Percentiles rank a stretch among this genome's conserved stretches.
phyloP scores from a whole-genome alignment of 305 asterid genomes.

The Fraxinus baroniana region DNA sequence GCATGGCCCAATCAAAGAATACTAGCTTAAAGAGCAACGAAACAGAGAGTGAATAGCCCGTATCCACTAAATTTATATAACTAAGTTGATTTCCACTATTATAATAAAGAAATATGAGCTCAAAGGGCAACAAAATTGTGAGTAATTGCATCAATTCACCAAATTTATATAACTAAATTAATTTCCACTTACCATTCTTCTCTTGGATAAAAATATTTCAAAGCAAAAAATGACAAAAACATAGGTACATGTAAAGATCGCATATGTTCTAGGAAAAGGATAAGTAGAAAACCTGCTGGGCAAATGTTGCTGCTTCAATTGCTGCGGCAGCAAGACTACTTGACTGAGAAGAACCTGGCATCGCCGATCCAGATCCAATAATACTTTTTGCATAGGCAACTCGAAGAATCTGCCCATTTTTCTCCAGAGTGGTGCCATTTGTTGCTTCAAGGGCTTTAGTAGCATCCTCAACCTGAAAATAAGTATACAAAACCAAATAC shows the following conservation, averaged over 20 bases:
- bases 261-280: slow-evolving; percentile 16
- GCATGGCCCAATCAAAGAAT: neutral
- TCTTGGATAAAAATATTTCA: neutral
- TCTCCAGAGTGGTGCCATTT: slow-evolving; percentile 87
- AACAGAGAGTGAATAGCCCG: neutral
- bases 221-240: neutral
- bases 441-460: slow-evolving; percentile 94
- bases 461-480: slow-evolving; percentile 83
- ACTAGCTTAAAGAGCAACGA: neutral
- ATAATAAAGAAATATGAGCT: neutral
- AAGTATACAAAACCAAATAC: slow-evolving; percentile 11
- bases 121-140: neutral
- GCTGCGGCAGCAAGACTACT: slow-evolving; percentile 99
- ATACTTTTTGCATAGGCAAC: slow-evolving; percentile 97
- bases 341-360: slow-evolving; percentile 76
- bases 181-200: neutral
- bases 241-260: neutral
- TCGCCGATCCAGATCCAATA: slow-evolving; percentile 79
- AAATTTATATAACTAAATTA: neutral
- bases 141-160: neutral
- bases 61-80: neutral
- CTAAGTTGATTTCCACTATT: neutral
- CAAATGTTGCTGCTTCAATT: slow-evolving; percentile 97
- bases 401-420: slow-evolving; percentile 96
- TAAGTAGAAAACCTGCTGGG: slow-evolving; percentile 75